Conservation (phyloP, 192 early-diverging fungal species). For the Coemansia sp. region DNA sequence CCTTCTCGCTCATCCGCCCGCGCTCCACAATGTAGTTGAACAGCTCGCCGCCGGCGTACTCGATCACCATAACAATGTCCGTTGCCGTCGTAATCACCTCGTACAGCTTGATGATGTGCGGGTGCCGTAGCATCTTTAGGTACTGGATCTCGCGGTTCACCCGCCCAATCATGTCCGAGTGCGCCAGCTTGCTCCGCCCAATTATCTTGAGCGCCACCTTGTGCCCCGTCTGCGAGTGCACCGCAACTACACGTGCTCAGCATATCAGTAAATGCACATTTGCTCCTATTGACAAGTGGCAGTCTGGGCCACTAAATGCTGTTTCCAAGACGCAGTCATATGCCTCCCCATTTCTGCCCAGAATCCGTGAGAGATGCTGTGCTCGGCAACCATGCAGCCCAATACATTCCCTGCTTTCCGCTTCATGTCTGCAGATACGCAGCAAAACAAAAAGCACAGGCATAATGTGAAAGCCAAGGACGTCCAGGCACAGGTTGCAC, state of each 20-base stretch:
- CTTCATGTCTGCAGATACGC: neutral
- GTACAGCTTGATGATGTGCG: conserved; percentile 99
- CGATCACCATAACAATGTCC: conserved; percentile 95
- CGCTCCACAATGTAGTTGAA: conserved; percentile 86
- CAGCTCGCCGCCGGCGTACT: conserved; percentile 81
- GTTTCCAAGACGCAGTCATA: neutral
- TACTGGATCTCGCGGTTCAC: conserved; percentile 98
- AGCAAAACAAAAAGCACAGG: neutral
- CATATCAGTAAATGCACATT: neutral
- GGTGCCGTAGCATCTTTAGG: conserved; percentile 89
- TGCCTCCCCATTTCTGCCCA: neutral
- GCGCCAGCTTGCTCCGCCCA: conserved; percentile 87
- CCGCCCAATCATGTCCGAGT: conserved; percentile 92
- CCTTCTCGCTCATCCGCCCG: conserved; percentile 77
- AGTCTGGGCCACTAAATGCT: neutral
- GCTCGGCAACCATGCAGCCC: neutral
- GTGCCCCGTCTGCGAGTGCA: conserved; percentile 92
- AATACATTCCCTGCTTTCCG: neutral
- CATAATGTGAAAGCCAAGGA: neutral
- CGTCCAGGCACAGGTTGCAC: conserved; percentile 1
- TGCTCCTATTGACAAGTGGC: neutral
- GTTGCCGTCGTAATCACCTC: conserved; percentile 96
- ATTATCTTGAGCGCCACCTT: conserved; percentile 98
- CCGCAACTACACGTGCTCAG: conserved; percentile 70
- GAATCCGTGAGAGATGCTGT: neutral